Conservation (phyloP, 192 early-diverging fungal genomes). For the Backusella sp. region DNA sequence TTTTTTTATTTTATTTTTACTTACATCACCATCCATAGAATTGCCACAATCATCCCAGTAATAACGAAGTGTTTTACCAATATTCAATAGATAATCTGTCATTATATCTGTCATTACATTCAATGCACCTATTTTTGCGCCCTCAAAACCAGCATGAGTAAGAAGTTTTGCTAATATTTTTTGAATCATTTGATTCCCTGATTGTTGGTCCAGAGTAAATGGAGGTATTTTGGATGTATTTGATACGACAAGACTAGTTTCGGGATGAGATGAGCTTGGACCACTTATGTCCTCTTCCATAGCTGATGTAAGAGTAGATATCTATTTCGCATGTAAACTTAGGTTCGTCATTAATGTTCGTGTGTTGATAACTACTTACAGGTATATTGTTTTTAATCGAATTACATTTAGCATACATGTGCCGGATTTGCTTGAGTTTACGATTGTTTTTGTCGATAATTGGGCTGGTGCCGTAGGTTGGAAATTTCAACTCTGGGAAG, state of each 20-base stretch:
- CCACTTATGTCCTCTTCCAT: neutral
- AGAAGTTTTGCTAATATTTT: constrained; percentile 66
- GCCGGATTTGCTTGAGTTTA: constrained; percentile 41
- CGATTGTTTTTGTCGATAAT: constrained; percentile 46
- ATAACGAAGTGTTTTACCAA: constrained; percentile 74
- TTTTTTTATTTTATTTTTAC: neutral
- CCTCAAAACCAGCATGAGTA: constrained; percentile 89
- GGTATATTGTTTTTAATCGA: constrained; percentile 37
- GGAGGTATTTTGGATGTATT: constrained; percentile 19
- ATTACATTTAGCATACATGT: constrained; percentile 44
- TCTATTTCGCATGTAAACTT: neutral
- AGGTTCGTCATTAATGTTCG: neutral
- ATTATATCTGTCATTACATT: constrained; percentile 74
- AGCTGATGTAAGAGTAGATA: neutral
- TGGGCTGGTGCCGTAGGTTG: constrained; percentile 34
- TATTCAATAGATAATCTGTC: constrained; percentile 74
- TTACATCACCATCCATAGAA: constrained; percentile 71
- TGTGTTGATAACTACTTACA: constrained; percentile 20
- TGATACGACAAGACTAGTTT: neutral
- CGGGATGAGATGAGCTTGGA: neutral
- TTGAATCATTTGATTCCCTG: constrained; percentile 61
- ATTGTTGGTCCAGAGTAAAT: constrained; percentile 49
- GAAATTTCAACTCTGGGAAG: constrained; percentile 34
- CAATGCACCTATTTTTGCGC: constrained; percentile 63
- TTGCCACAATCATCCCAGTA: constrained; percentile 76